Conservation (phyloP, 129 eudicot genomes). For the Saposhnikovia divaricata region DNA sequence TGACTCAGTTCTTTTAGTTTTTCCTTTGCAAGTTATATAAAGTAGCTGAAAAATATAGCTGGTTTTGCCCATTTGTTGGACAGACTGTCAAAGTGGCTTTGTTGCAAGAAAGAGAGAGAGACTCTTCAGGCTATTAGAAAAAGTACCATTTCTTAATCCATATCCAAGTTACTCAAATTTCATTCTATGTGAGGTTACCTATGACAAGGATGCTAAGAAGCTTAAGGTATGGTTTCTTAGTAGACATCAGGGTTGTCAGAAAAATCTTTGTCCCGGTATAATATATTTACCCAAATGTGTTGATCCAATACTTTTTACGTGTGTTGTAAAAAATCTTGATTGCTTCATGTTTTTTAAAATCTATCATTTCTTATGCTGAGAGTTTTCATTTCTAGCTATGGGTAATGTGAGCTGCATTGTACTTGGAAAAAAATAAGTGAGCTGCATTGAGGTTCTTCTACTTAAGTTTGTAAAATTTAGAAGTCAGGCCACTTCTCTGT, state of each 20-base stretch:
- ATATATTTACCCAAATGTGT: neutral
- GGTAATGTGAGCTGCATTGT: neutral
- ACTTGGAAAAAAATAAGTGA: too few relatives aligned
- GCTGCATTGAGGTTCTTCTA: neutral
- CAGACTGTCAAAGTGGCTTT: conserved; percentile 95
- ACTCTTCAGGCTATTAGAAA: too few relatives aligned
- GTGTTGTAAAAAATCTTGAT: neutral
- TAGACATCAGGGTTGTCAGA: neutral
- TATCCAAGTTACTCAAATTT: conserved; percentile 94
- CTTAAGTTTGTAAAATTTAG: neutral
- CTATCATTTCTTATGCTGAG: neutral
- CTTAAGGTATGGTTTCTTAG: conserved; percentile 57
- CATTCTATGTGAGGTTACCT: conserved; percentile 85
- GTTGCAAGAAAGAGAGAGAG: too few relatives aligned
- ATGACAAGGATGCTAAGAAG: conserved; percentile 92
- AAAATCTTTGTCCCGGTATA: neutral
- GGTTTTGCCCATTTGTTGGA: neutral
- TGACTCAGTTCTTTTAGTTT: neutral
- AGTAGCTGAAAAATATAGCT: neutral
- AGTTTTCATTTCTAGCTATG: too few relatives aligned
- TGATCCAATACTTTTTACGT: neutral
- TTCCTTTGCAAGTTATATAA: neutral
- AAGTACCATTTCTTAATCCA: too few relatives aligned
- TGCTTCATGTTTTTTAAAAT: conserved; percentile 1
- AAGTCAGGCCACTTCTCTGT: neutral